These are phyloP conservation scores for Camelina neglecta DNA, from an alignment of 345 rosid species.

Conservation along the genomic window DNA sequence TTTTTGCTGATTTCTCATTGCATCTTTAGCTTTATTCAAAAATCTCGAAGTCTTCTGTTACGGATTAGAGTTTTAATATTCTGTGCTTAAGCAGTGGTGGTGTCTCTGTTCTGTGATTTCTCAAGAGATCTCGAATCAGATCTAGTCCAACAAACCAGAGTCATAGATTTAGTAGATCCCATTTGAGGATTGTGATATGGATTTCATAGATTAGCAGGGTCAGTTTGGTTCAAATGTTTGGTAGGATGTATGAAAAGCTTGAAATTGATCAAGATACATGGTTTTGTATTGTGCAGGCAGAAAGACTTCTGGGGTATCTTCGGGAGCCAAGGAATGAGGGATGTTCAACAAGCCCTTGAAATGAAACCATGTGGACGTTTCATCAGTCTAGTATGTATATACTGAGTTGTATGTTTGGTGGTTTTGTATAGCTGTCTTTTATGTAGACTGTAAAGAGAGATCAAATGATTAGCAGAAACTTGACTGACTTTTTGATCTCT, in stretches of 20 bases:
- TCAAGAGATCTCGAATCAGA: constrained; percentile 17
- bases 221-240: neutral
- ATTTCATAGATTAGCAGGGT: neutral
- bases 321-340: constrained; percentile 74
- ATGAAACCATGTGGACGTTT: constrained; percentile 10
- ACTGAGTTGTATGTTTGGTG: constrained; percentile 50
- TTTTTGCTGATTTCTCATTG: neutral
- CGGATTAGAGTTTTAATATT: neutral
- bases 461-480: constrained; percentile 24
- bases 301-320: constrained; percentile 75
- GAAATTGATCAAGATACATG: neutral
- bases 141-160: neutral
- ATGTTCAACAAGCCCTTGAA: constrained; percentile 60
- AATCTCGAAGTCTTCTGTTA: neutral
- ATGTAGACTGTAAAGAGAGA: constrained; percentile 43
- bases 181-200: neutral
- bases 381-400: constrained; percentile 53
- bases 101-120: neutral
- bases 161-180: neutral
- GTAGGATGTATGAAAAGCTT: constrained; percentile 13
- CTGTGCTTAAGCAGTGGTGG: neutral
- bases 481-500: constrained; percentile 37
- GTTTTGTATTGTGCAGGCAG: constrained; percentile 65
- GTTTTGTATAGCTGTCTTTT: constrained; percentile 59
- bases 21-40: neutral